phyloP scores from a whole-genome alignment of 2,329 filamentous ascomycete genomes.

The Colletotrichum endophyticum region DNA sequence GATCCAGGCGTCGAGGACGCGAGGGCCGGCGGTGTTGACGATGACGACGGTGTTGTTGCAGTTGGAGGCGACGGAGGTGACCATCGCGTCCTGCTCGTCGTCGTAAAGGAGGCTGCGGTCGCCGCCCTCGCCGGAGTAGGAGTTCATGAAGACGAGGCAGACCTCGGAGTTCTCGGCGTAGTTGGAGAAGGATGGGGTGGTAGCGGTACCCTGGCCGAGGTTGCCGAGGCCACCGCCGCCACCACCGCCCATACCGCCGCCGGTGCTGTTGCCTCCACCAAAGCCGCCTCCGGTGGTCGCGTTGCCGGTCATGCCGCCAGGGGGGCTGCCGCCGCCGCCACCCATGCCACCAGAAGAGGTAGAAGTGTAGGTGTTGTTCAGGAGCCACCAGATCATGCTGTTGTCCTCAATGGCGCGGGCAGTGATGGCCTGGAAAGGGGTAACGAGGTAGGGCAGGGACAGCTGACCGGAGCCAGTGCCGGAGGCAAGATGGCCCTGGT shows the following conservation, averaged over 20 bases:
- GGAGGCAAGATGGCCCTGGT: slow-evolving; percentile 4
- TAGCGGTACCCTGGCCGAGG: neutral
- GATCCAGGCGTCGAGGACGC: slow-evolving; percentile 64
- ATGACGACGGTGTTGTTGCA: slow-evolving; percentile 69
- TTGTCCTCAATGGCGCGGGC: slow-evolving; percentile 41
- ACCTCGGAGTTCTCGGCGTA: slow-evolving; percentile 11
- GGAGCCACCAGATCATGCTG: slow-evolving; percentile 40
- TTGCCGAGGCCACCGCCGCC: neutral
- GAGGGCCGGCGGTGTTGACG: slow-evolving; percentile 66
- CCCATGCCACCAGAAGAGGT: slow-evolving; percentile 1
- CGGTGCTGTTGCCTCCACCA: neutral
- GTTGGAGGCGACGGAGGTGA: slow-evolving; percentile 62
- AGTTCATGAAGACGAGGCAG: slow-evolving; percentile 17
- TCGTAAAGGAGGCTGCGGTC: slow-evolving; percentile 71
- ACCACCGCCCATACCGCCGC: slow-evolving; percentile 1
- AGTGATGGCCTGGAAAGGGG: slow-evolving; percentile 13
- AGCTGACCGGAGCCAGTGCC: slow-evolving; percentile 11
- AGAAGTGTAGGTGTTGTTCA: slow-evolving; percentile 16
- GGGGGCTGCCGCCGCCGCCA: neutral
- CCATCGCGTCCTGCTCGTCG: slow-evolving; percentile 52
- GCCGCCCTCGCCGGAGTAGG: slow-evolving; percentile 69
- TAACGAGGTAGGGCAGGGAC: slow-evolving; percentile 4
- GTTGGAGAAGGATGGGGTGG: neutral
- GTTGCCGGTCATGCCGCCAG: neutral
- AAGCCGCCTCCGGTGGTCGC: neutral